Evolutionary conservation across 2,329 filamentous ascomycete species (phyloP).

Genomic region (Sporothrix pallida): DNA sequence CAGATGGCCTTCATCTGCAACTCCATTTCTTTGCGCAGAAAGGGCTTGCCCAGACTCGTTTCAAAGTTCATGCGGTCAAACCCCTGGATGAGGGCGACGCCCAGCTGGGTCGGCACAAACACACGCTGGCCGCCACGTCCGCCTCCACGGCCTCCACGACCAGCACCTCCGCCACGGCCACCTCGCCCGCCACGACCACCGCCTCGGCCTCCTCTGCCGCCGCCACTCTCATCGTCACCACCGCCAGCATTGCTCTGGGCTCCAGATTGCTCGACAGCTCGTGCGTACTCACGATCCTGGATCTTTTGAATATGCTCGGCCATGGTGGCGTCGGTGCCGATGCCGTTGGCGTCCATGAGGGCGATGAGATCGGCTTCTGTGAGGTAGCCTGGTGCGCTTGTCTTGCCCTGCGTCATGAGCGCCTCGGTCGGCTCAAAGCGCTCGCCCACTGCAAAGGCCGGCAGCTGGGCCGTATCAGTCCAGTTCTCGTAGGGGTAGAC

Average conservation of each 20-base stretch:
- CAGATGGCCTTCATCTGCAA: slow-evolving; percentile 96
- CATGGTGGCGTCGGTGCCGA: slow-evolving; percentile 98
- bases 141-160: slow-evolving; percentile 50
- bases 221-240: slow-evolving; percentile 49
- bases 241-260: slow-evolving; percentile 44
- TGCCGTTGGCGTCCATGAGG: slow-evolving; percentile 98
- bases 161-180: slow-evolving; percentile 49
- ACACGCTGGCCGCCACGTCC: slow-evolving; percentile 69
- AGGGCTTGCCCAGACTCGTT: slow-evolving; percentile 91
- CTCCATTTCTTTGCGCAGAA: slow-evolving; percentile 97
- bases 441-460: slow-evolving; percentile 79
- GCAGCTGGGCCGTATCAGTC: slow-evolving; percentile 84
- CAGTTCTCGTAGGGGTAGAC: slow-evolving; percentile 97
- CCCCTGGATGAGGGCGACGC: slow-evolving; percentile 88
- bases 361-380: slow-evolving; percentile 95
- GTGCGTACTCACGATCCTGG: slow-evolving; percentile 85
- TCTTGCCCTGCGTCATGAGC: slow-evolving; percentile 89
- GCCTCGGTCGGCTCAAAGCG: slow-evolving; percentile 86
- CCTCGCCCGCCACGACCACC: slow-evolving; percentile 55
- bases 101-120: slow-evolving; percentile 90
- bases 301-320: slow-evolving; percentile 98
- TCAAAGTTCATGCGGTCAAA: slow-evolving; percentile 95
- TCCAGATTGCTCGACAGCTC: slow-evolving; percentile 55
- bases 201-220: slow-evolving; percentile 58
- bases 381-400: slow-evolving; percentile 79